Percentiles rank a stretch among this genome's conserved stretches.
phyloP scores from a whole-genome alignment of 2,329 filamentous ascomycete species.

The Hypoxylon sp. region DNA sequence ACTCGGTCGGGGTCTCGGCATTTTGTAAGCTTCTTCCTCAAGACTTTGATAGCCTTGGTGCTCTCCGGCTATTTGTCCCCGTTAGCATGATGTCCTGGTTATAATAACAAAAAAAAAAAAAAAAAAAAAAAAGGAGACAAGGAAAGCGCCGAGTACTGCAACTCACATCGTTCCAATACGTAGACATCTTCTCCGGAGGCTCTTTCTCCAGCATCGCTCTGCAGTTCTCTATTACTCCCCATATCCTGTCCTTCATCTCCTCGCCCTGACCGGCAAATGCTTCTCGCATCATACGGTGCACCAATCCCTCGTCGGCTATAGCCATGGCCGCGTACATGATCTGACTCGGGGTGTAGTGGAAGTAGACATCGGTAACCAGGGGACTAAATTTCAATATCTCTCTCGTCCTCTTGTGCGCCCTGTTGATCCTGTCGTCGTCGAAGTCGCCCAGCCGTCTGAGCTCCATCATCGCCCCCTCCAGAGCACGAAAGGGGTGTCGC shows the following conservation, averaged over 20 bases:
- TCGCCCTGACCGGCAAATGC: conserved; percentile 52
- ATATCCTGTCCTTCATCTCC: conserved; percentile 58
- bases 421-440: conserved; percentile 63
- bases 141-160: conserved; percentile 5
- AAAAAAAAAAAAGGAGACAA: no score
- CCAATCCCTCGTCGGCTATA: conserved; percentile 76
- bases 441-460: conserved; percentile 75
- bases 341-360: conserved; percentile 93
- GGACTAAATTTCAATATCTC: conserved; percentile 82
- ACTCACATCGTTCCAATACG: conserved; percentile 66
- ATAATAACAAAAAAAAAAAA: no score
- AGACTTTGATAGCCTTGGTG: conserved; percentile 64
- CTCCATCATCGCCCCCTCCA: conserved; percentile 90
- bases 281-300: conserved; percentile 60
- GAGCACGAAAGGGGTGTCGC: conserved; percentile 85
- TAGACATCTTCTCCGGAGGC: conserved; percentile 65
- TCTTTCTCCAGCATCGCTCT: conserved; percentile 67
- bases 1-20: conserved; percentile 80
- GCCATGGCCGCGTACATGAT: conserved; percentile 88
- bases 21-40: conserved; percentile 76
- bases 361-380: conserved; percentile 93
- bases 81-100: conserved; percentile 47
- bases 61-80: conserved; percentile 55
- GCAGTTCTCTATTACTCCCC: conserved; percentile 63
- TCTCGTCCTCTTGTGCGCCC: conserved; percentile 78